These are phyloP conservation scores for Byssoonygena ceratinophila DNA, from an alignment of 2,329 filamentous ascomycete genomes.

Conservation along the genomic window DNA sequence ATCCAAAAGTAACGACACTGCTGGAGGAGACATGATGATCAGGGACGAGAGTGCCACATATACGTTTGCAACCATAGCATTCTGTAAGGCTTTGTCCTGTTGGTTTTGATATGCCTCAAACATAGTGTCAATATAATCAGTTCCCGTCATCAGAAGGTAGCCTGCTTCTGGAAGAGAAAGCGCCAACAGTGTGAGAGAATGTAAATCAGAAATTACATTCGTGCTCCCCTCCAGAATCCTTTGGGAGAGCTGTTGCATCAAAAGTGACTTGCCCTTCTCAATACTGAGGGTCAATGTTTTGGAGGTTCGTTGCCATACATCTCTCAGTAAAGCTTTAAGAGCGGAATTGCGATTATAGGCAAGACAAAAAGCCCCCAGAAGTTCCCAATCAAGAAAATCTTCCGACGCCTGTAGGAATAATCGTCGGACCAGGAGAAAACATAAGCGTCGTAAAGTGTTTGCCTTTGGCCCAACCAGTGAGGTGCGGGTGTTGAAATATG, in stretches of 20 bases:
- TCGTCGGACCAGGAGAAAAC: conserved; percentile 54
- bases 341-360: conserved; percentile 56
- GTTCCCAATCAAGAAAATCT: conserved; percentile 51
- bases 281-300: conserved; percentile 28
- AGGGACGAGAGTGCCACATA: conserved; percentile 68
- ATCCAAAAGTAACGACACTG: conserved; percentile 66
- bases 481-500: conserved; percentile 51
- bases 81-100: conserved; percentile 52
- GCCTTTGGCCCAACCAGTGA: conserved; percentile 29
- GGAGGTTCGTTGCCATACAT: conserved; percentile 36
- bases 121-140: conserved; percentile 75
- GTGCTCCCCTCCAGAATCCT: conserved; percentile 15
- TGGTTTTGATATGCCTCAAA: conserved; percentile 42
- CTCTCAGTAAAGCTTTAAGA: conserved; percentile 43
- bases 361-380: conserved; percentile 58
- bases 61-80: conserved; percentile 57
- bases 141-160: conserved; percentile 64
- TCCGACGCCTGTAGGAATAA: conserved; percentile 42
- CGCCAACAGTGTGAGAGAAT: conserved; percentile 32
- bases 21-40: conserved; percentile 55
- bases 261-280: conserved; percentile 28
- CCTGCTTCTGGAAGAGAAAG: conserved; percentile 38
- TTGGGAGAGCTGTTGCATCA: conserved; percentile 26
- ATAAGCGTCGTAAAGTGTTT: conserved; percentile 48
- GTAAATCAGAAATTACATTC: conserved; percentile 23